phyloP scores from a whole-genome alignment of 352 stramenopile species.

The Blastocystis sp. region DNA sequence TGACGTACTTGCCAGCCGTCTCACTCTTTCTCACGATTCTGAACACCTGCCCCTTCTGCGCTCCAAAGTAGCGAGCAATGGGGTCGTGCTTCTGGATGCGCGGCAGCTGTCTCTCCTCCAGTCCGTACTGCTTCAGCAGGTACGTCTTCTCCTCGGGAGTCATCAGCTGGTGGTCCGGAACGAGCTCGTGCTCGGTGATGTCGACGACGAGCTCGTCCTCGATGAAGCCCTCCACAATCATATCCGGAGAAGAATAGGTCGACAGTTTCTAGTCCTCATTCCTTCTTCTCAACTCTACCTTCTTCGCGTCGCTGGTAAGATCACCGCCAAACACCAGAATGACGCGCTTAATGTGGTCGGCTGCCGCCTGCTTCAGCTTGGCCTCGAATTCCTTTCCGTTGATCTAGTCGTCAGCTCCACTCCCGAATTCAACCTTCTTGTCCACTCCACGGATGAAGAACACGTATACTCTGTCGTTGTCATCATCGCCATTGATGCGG shows the following conservation, averaged over 20 bases:
- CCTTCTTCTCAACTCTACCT: constrained; percentile 74
- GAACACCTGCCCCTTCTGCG: constrained; percentile 93
- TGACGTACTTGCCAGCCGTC: constrained; percentile 98
- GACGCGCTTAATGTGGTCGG: constrained; percentile 83
- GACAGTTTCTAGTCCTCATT: constrained; percentile 77
- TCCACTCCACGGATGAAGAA: constrained; percentile 81
- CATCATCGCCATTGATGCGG: constrained; percentile 77
- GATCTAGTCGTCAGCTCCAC: constrained; percentile 82
- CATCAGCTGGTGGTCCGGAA: constrained; percentile 93
- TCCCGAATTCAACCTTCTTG: constrained; percentile 62
- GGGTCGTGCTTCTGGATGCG: constrained; percentile 97
- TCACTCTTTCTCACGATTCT: constrained; percentile 99
- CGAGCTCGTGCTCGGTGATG: constrained; percentile 98
- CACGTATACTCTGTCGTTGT: constrained; percentile 91
- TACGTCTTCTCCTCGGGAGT: constrained; percentile 91
- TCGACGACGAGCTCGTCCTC: constrained; percentile 98
- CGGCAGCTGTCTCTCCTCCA: constrained; percentile 90
- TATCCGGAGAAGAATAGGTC: constrained; percentile 40
- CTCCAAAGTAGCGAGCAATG: constrained; percentile 93
- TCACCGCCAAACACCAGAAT: constrained; percentile 91
- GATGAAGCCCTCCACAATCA: constrained; percentile 89
- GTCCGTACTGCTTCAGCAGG: constrained; percentile 90
- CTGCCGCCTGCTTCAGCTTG: constrained; percentile 25
- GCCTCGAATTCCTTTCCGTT: constrained; percentile 86
- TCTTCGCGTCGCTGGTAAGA: constrained; percentile 94